Base-by-base conservation (phyloP, 1,139 yeast genomes). In the Zygosaccharomyces sapae region DNA sequence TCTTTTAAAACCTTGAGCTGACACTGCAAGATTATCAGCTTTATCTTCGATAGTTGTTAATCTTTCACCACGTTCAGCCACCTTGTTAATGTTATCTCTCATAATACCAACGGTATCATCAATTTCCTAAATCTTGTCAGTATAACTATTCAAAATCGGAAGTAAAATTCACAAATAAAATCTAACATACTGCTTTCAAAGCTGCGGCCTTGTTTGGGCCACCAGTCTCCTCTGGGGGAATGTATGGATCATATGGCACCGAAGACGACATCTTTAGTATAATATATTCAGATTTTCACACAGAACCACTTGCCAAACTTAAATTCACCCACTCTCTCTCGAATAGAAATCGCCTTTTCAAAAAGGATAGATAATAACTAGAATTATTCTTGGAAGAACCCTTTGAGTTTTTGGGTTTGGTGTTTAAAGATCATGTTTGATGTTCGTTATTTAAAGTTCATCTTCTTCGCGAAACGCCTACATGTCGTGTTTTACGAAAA, bases 41-140 rank as follows among this genome's bases (percentile, higher is more conserved):
- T 90, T 87, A 68, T 87, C 95, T 65, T 92, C 97, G 60, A 92
- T 83, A 45, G 92, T 82, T 61, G 92, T 96, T 57, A 92, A 77
- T 58, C 96, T 82, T 64, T 92, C 97, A 55, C 98, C 98, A 67
- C 81, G 76, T 69, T 89, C 96, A 29, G 96, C 95, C 38, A 89
- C 96, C 66, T 89, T 88, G 72, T 89, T 89, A 71, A 92, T 88
- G 73, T 94, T 92, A 62, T 92, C 96, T 70, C 97, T 80, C 98
- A 92, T 94, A 66, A 90, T 86, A 29, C 96, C 97, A 39, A 94
- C 97, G 22, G 99, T 90, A 66, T 88, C 97, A 68, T 89, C 95
- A 67, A 89, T 88, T 76, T 89, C 95, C 83, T 81, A 65, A 34
- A 19, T 20, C 12, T 24, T 12, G 51, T 50, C 44, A 49, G 52